Base-by-base conservation (phyloP, 2,329 filamentous ascomycete genomes). In the Trichoderma sp. region DNA sequence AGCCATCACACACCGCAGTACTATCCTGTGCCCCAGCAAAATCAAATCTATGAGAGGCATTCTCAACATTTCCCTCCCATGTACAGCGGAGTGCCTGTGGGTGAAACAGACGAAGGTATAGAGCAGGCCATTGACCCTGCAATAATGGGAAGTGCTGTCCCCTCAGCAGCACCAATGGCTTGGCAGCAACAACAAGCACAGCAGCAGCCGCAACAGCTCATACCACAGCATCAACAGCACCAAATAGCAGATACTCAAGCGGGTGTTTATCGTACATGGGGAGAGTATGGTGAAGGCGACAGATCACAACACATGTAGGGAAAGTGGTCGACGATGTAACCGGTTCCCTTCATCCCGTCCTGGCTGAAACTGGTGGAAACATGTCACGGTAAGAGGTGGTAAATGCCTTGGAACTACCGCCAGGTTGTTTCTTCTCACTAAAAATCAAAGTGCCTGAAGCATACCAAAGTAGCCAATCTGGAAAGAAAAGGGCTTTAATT, bases 11-110 rank as follows among this genome's bases (percentile, higher is more conserved):
- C 81, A 21, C 73, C 77, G 1, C 82, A 83, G 28, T 87, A 84
- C 71, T 77, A 83, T n/a, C 76, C 82, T 11, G 80, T 84, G 60
- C 77, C 81, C 6, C 81, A 83, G n/a, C 81, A 83, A 26, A 77
- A 80, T 43, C 76, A 74, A n/a, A 74, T 80, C 9, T 86, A 84
- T 71, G 85, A 85, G 53, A 82, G 85, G 72, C 84, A 83, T 62
- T 74, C 78, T 4, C 75, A 78, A 5, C 76, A 79, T 3, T 77
- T 85, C 70, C 79, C 84, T 6, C 84, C 85, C 11, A 80, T 86
- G 67, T 87, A 87, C 70, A 79, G 82, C 4, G 77, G 78, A n/a
- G 81, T 81, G 6, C 78, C 81, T 1, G 77, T 83, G 15, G 75
- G 81, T 1, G 80, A 78, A 4, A 79, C 83, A 15, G 81, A 83